Evolutionary conservation across 176 grass and related monocot species (phyloP), one percentile per base, ranked within the genome.

Genomic region (Carex scoparia): DNA sequence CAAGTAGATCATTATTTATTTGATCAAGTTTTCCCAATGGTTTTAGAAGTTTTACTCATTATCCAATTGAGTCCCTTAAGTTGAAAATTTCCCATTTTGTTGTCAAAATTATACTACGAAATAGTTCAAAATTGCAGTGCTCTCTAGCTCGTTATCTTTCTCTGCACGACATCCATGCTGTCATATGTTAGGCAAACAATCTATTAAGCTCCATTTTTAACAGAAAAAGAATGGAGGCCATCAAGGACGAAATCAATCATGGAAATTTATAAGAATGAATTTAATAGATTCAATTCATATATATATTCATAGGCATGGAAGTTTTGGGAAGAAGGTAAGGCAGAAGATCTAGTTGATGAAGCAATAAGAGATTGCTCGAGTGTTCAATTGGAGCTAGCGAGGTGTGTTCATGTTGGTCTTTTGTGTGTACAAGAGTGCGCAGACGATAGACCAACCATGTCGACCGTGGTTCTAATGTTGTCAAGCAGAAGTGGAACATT

Each of bases 361-460:
- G 4, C 58, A 60, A 46, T 65, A 65, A 23, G 16, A 71, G 68
- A 71, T 14, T 46, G 37, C 38, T 71, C 35, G 19, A 46, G 13
- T 44, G 55, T 81, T n/a, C 31, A 5, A 4, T 61, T 32, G 2
- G 48, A 81, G 54, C 32, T 81, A 60, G 7, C 40, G 3, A 56
- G 55, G 54, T 81, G 55, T 54, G 38, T 81, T 38, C 12, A 63
- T 60, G 55, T 81, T 1, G 78, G 53, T 38, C 78, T 81, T 81
- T 10, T 81, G 28, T 81, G 78, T 9, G 78, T 62, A n/a, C 55
- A 81, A 38, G 78, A 81, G 33, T 81, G 78, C 5, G 28, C 78
- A 9, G 78, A 81, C n/a, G 78, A 81, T 19, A 32, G 78, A 61
- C 78, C 78, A 4, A 81, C 56, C 19, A 81, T 63, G 78, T 15